Conservation (phyloP, 2,329 filamentous ascomycete genomes). For the Sporothrix luriei region DNA sequence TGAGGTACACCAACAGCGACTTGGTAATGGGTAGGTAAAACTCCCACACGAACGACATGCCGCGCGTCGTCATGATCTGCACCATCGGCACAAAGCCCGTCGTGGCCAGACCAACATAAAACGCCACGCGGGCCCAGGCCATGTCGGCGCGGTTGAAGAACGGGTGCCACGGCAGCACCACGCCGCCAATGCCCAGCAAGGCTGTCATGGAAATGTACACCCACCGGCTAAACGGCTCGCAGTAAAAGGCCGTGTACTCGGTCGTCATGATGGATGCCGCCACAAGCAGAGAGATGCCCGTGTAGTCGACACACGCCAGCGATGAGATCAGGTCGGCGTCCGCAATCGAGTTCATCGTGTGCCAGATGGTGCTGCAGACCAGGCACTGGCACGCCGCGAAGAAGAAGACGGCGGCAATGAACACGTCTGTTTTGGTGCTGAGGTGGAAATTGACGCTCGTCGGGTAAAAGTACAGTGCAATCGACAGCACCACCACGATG, state of each 20-base stretch:
- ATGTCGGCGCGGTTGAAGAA: conserved; percentile 90
- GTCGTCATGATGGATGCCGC: conserved; percentile 97
- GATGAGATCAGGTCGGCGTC: conserved; percentile 87
- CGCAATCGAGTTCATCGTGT: conserved; percentile 97
- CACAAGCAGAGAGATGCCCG: conserved; percentile 91
- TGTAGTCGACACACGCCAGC: conserved; percentile 98
- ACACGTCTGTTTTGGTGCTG: conserved; percentile 83
- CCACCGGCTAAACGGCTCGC: conserved; percentile 85
- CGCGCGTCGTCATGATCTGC: conserved; percentile 78
- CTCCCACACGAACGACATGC: conserved; percentile 76
- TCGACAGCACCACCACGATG: conserved; percentile 79
- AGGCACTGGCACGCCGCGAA: conserved; percentile 93
- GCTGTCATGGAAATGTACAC: conserved; percentile 83
- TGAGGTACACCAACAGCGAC: conserved; percentile 81
- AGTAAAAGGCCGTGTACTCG: conserved; percentile 98
- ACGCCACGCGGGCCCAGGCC: conserved; percentile 88
- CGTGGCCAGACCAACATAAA: conserved; percentile 82
- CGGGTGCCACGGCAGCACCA: conserved; percentile 94
- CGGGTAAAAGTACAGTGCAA: conserved; percentile 97
- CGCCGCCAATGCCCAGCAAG: conserved; percentile 78
- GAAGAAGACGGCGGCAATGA: conserved; percentile 93
- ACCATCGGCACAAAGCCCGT: conserved; percentile 88
- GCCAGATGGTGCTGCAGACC: conserved; percentile 94
- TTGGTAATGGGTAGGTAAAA: conserved; percentile 90
- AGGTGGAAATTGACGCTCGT: conserved; percentile 81